These are phyloP conservation scores for Hygrophila difformis DNA, from an alignment of 257 asterid genomes.

Conservation along the genomic window DNA sequence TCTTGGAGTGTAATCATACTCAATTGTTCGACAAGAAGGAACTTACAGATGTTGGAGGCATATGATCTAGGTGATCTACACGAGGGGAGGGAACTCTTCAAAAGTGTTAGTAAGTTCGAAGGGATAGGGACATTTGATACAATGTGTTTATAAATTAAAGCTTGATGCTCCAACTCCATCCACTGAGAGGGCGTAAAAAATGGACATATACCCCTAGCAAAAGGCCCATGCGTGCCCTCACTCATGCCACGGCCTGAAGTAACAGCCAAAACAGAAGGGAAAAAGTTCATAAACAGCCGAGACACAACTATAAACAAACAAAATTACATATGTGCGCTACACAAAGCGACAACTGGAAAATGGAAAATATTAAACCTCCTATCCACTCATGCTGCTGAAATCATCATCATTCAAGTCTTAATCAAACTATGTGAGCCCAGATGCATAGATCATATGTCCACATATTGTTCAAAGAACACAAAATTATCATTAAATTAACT, in stretches of 20 bases:
- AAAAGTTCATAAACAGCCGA: neutral
- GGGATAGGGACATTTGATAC: slow-evolving; percentile 83
- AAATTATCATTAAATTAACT: no score
- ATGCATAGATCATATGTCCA: no score
- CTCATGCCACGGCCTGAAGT: slow-evolving; percentile 28
- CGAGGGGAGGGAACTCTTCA: slow-evolving; percentile 60
- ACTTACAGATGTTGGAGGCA: slow-evolving; percentile 61
- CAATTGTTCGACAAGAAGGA: neutral
- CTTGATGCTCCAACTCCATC: slow-evolving; percentile 95
- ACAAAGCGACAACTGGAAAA: no score
- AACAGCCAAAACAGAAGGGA: no score
- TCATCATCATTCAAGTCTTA: no score
- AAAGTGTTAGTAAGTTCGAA: slow-evolving; percentile 57
- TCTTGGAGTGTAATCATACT: neutral
- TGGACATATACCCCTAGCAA: slow-evolving; percentile 53
- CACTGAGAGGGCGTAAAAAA: slow-evolving; percentile 90
- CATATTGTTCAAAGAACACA: no score
- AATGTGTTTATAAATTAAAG: slow-evolving; percentile 75
- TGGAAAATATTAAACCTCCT: no score
- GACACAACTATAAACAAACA: no score
- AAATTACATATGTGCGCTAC: no score
- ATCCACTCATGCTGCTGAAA: no score
- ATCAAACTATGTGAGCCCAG: no score
- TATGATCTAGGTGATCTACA: slow-evolving; percentile 47
- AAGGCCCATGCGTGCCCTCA: slow-evolving; percentile 40